phyloP scores from a whole-genome alignment of 2,329 filamentous ascomycete species.

The Fusarium illudens region DNA sequence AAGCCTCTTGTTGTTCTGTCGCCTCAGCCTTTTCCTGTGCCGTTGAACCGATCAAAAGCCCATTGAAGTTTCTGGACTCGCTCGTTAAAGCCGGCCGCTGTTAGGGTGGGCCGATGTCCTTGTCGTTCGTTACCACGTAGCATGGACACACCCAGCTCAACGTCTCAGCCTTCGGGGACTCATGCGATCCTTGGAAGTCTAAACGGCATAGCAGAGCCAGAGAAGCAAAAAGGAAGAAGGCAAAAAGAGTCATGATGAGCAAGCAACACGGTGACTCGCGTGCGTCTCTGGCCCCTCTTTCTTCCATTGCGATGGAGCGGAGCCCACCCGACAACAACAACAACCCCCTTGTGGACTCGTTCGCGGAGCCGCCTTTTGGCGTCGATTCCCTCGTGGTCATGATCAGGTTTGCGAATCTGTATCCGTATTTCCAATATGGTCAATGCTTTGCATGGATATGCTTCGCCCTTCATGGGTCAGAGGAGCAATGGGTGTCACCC shows the following conservation, averaged over 20 bases:
- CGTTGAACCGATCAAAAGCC: conserved; percentile 13
- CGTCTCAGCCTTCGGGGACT: neutral
- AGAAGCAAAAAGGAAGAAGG: neutral
- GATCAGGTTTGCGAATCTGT: conserved; percentile 1
- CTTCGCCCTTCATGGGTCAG: conserved; percentile 2
- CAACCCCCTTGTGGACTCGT: neutral
- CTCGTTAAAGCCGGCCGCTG: neutral
- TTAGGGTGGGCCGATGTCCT: neutral
- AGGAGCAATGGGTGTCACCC: conserved; percentile 2
- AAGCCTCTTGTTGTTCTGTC: conserved; percentile 19
- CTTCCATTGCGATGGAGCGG: neutral
- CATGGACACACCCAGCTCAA: neutral
- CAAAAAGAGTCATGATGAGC: conserved; percentile 13
- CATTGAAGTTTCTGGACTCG: neutral
- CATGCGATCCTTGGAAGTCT: neutral
- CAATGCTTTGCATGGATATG: conserved; percentile 16
- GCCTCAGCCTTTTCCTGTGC: conserved; percentile 21
- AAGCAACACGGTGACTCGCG: conserved; percentile 16
- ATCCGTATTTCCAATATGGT: conserved; percentile 14
- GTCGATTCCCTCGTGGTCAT: conserved; percentile 10
- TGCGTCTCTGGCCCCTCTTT: conserved; percentile 2
- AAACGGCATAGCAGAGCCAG: neutral
- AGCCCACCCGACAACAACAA: too few relatives aligned
- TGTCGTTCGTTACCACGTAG: neutral
- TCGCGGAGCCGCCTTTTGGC: conserved; percentile 22